A percentile compares a stretch with the other conserved stretches of the same genome.
Evolutionary conservation across 1,139 yeast species (phyloP).

Genomic region (Geotrichum restrictum): DNA sequence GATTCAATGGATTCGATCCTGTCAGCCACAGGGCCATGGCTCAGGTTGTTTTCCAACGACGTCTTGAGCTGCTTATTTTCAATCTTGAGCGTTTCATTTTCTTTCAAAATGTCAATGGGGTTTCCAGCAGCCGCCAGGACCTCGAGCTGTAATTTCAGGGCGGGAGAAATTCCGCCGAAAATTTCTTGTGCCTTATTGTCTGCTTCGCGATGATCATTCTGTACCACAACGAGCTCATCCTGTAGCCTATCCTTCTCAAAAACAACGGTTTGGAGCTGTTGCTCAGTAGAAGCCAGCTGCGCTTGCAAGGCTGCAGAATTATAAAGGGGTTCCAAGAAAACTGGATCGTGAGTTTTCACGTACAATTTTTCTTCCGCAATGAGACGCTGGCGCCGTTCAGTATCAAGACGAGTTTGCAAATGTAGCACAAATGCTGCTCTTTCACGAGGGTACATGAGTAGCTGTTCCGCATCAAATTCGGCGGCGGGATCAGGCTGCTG

Average conservation of each 20-base stretch:
- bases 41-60: conserved; percentile 33
- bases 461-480: conserved; percentile 4
- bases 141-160: conserved; percentile 27
- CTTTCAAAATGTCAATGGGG: conserved; percentile 33
- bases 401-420: conserved; percentile 33
- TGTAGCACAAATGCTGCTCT: conserved; percentile 31
- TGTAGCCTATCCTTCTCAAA: conserved; percentile 26
- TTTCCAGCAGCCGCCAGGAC: conserved; percentile 35
- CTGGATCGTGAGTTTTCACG: not conserved
- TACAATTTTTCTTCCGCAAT: conserved; percentile 27
- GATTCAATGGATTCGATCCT: conserved; percentile 38
- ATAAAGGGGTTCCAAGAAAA: conserved; percentile 8
- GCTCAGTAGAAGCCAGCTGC: conserved; percentile 27
- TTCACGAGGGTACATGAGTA: conserved; percentile 17
- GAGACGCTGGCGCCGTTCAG: conserved; percentile 37
- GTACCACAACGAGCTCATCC: conserved; percentile 3
- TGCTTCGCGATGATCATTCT: not conserved
- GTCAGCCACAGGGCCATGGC: conserved; percentile 31
- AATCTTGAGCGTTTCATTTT: conserved; percentile 35
- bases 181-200: conserved; percentile 16
- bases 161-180: no score
- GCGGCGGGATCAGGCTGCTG: not conserved
- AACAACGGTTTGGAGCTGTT: conserved; percentile 26
- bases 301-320: conserved; percentile 26
- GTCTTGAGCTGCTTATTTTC: conserved; percentile 36